Conservation (phyloP, 1,284 basidiomycete genomes). For the Heliocybe sulcata region DNA sequence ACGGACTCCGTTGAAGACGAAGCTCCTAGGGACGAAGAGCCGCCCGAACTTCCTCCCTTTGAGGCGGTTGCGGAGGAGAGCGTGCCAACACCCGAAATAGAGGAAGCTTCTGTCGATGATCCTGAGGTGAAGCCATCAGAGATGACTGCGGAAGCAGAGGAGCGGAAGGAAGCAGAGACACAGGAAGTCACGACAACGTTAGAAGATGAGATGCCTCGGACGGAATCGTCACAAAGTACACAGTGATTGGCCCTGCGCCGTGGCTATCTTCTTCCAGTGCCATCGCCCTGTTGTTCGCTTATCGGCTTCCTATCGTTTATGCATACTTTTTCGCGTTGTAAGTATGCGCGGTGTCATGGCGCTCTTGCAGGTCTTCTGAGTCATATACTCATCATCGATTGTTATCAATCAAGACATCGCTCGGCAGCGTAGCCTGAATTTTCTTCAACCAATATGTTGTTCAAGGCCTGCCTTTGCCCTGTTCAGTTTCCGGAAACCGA, state of each 20-base stretch:
- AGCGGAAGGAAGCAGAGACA: not conserved
- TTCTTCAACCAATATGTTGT: too few relatives aligned
- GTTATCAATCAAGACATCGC: too few relatives aligned
- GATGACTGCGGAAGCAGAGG: not conserved
- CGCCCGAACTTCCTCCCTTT: not conserved
- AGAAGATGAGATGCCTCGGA: not conserved
- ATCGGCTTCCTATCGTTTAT: too few relatives aligned
- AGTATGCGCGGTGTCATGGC: too few relatives aligned
- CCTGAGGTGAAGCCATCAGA: not conserved
- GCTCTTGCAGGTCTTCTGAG: too few relatives aligned
- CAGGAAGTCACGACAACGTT: not conserved
- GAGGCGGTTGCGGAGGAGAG: not conserved
- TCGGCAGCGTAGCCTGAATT: too few relatives aligned
- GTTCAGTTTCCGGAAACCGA: too few relatives aligned
- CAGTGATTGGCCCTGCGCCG: not conserved
- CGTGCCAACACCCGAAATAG: not conserved
- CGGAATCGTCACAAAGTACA: not conserved
- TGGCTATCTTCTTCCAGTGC: not conserved
- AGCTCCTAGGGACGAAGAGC: not conserved
- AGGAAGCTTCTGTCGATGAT: not conserved
- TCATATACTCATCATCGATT: too few relatives aligned
- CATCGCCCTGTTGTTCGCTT: too few relatives aligned
- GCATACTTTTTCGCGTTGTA: too few relatives aligned
- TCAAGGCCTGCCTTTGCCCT: too few relatives aligned
- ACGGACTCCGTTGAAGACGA: not conserved